Evolutionary conservation across 2,329 filamentous ascomycete species (phyloP), one percentile per base, ranked within the genome.

Genomic region (Penicillium sp.): DNA sequence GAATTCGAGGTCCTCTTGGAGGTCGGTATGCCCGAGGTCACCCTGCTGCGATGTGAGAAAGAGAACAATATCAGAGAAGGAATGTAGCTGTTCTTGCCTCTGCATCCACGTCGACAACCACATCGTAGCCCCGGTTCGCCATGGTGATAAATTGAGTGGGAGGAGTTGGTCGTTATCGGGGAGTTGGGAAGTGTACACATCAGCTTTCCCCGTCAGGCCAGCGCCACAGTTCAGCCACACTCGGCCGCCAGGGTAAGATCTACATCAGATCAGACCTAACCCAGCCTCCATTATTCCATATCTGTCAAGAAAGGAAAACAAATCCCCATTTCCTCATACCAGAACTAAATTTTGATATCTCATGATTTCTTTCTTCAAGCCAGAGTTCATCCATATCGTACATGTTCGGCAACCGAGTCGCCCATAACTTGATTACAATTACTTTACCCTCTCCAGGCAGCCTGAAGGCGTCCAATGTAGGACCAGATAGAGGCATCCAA

Each of bases 1-100:
- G 74, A 98, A 98, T 78, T 97, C 93, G 65, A 98, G 89, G 71
- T 97, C 93, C 68, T 96, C 91, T 75, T 96, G 89, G 16, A 98
- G 84, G 68, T 98, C 93, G 41, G 93, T 98, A 71, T 96, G 90
- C 59, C 93, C 93, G 64, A 98, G 83, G 71, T 98, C 93, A 60
- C 91, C 91, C 90, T 97, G 64, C 43, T 19, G 18, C 20, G 29
- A 32, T 17, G 38, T 57, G 36, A 60, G 48, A 19, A 20, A 38
- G 10, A 27, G 29, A 36, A 9, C 19, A 11, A 26, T 14, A 19
- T 10, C 18, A 37, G 37, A 8, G 10, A 26, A 3, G 7, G 27
- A 4, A 13, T 33, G 18, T 7, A n/a, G 16, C 1, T 14, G 11
- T 10, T 16, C 69, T 51, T 72, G 94, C 89, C 79, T 97, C 93